Percentiles rank a stretch among this genome's conserved stretches.
Evolutionary conservation across 352 stramenopile genomes (phyloP).

Genomic region (Aphanomyces invadans): DNA sequence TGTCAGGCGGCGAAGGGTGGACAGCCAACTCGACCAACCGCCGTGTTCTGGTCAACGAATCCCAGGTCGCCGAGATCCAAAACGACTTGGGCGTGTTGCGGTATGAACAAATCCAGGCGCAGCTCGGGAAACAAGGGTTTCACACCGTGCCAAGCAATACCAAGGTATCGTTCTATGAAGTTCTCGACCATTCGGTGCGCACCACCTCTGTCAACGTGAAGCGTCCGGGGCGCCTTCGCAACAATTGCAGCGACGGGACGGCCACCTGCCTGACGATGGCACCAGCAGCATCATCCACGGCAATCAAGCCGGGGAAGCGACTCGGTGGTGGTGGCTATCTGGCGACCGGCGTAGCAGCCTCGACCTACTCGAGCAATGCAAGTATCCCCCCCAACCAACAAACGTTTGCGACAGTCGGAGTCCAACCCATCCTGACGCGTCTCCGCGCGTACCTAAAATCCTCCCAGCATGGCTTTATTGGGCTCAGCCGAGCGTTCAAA

Average conservation of each 20-base stretch:
- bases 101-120: constrained; percentile 6
- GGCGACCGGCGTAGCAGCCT: too few relatives aligned
- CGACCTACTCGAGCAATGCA: not conserved
- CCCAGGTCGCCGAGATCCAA: constrained; percentile 42
- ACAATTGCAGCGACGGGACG: constrained; percentile 48
- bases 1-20: constrained; percentile 50
- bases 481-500: constrained; percentile 15
- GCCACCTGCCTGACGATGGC: constrained; percentile 36
- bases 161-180: constrained; percentile 37
- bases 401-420: constrained; percentile 29
- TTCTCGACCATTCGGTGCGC: constrained; percentile 46
- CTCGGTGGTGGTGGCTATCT: too few relatives aligned
- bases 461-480: constrained; percentile 16
- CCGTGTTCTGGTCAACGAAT: constrained; percentile 56
- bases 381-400: not conserved
- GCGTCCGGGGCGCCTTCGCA: constrained; percentile 30
- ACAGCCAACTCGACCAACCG: constrained; percentile 62
- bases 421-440: constrained; percentile 42
- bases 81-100: constrained; percentile 36
- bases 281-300: not conserved
- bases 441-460: constrained; percentile 45
- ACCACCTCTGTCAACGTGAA: constrained; percentile 8
- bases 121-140: constrained; percentile 16
- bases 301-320: not conserved
- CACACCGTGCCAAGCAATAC: not conserved